These are phyloP conservation scores for Pinguiococcus pyrenoidosus DNA, from an alignment of 108 stramenopile species.

Conservation along the genomic window DNA sequence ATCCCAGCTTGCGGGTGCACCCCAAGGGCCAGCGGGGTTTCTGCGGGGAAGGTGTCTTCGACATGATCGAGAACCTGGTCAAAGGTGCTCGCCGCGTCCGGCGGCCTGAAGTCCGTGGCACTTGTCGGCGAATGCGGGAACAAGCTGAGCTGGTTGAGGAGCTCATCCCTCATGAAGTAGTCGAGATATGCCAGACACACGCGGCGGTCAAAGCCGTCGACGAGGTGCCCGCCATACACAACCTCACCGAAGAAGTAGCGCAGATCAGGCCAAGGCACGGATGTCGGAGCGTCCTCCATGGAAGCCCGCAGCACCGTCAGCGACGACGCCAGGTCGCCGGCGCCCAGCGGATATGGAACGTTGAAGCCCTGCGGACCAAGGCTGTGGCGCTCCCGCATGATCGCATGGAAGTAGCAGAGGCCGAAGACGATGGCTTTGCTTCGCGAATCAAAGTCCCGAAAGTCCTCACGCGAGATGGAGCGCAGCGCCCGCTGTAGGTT, in stretches of 20 bases:
- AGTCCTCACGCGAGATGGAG: constrained; percentile 17
- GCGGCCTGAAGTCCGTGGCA: too few species aligned
- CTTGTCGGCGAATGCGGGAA: constrained; percentile 5
- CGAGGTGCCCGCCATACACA: constrained; percentile 46
- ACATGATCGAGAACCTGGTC: constrained; percentile 14
- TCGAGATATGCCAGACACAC: constrained; percentile 15
- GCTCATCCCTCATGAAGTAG: constrained; percentile 19
- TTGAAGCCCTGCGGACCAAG: constrained; percentile 29
- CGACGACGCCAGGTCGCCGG: constrained; percentile 23
- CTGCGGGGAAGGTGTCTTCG: not conserved
- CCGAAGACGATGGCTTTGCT: constrained; percentile 23
- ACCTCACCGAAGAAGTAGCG: constrained; percentile 43
- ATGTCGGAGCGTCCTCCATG: constrained; percentile 13
- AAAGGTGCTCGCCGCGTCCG: too few species aligned
- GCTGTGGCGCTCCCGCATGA: constrained; percentile 28
- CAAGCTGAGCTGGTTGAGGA: constrained; percentile 19
- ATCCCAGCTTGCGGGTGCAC: constrained; percentile 29
- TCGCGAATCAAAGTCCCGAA: constrained; percentile 4
- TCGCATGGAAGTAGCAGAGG: constrained; percentile 33
- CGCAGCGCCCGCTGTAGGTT: constrained; percentile 29
- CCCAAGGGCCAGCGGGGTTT: constrained; percentile 23
- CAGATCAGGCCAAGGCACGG: constrained; percentile 35
- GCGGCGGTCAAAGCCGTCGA: constrained; percentile 28
- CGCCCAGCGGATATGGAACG: constrained; percentile 22
- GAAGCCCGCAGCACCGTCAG: constrained; percentile 20